Base-by-base conservation (phyloP, 371 early-diverging fungal species). In the Batkoa obscura region DNA sequence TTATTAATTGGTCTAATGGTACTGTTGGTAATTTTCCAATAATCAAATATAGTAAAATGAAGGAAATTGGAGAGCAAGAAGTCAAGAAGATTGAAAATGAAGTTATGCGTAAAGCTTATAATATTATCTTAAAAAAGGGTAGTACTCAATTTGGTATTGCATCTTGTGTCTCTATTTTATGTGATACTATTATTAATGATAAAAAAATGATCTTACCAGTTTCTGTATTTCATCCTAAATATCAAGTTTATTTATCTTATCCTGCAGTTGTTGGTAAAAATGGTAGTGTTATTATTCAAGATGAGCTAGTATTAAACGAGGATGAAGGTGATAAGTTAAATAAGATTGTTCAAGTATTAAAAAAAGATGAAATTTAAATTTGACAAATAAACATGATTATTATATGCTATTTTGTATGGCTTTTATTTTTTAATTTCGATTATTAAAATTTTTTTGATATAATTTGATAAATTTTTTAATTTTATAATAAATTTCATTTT, bases 101-200 rank as follows among this genome's bases (percentile, higher is more conserved):
- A 39, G 76, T 86, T 13, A 66, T 72, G 33, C 72, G 69, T 58
- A 86, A 86, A 62, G 91, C 91, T 3, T 84, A 84, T 62, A 78
- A 74, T 36, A 90, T 90, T 57, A 90, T 90, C 58, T 74, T 82
- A 6, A 67, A 80, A 46, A 90, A 90, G 65, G 90, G 91, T 10
- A 79, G 87, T 2, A 88, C 91, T 0, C 80, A 84, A 64, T 90
- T 79, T 59, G 91, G 90, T 38, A 87, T 90, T 58, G 90, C 83
- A 48, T 84, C 84, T 3, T 84, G 83, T 48, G 83, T 79, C 1
- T 79, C 88, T 0, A 70, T 71, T 6, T 59, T 90, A 13, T 77
- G 79, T 47, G 76, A 83, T 55, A 67, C 75, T 3, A 76, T 88
- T 56, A 62, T 79, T 48, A 74, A 87, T 65, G 74, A 79, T 43